phyloP scores from a whole-genome alignment of 805 yeast genomes.

The Candida sanyiensis region DNA sequence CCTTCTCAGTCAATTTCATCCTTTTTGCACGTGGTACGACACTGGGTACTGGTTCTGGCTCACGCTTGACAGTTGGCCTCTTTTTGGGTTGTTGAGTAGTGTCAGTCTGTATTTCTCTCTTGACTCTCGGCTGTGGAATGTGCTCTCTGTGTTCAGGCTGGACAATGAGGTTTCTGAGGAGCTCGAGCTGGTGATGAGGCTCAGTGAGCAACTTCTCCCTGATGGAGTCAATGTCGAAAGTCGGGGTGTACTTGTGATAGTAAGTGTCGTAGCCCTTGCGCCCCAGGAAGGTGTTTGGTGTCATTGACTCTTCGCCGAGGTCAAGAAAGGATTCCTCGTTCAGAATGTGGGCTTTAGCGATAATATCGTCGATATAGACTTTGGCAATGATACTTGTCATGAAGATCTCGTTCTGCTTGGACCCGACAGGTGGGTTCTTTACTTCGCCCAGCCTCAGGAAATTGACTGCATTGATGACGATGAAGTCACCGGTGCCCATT shows the following conservation, averaged over 20 bases:
- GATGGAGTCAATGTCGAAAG: slow-evolving; percentile 23
- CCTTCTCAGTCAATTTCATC: not conserved
- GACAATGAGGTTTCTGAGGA: slow-evolving; percentile 19
- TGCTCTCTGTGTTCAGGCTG: slow-evolving; percentile 10
- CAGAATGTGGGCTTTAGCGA: slow-evolving; percentile 40
- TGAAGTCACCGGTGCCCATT: slow-evolving; percentile 42
- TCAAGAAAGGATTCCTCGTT: too few species aligned
- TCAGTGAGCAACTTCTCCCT: slow-evolving; percentile 19
- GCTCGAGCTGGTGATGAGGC: slow-evolving; percentile 24
- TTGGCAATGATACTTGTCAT: slow-evolving; percentile 46
- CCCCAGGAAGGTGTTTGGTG: slow-evolving; percentile 28
- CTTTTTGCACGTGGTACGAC: too few species aligned
- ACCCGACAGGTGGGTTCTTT: slow-evolving; percentile 23
- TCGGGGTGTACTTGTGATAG: slow-evolving; percentile 22
- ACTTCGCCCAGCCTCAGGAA: slow-evolving; percentile 42
- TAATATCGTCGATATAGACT: slow-evolving; percentile 37
- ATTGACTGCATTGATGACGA: slow-evolving; percentile 44
- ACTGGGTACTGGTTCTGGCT: too few species aligned
- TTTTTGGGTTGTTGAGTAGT: not conserved
- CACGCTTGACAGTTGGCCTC: not conserved
- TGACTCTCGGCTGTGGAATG: slow-evolving; percentile 8
- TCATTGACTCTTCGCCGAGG: too few species aligned
- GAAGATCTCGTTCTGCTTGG: slow-evolving; percentile 43
- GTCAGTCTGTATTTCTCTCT: not conserved
- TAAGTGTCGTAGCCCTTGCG: slow-evolving; percentile 31